Percentiles rank a stretch among this genome's conserved stretches.
phyloP scores from a whole-genome alignment of 306 rosid genomes.

The Rubus parviflorus region DNA sequence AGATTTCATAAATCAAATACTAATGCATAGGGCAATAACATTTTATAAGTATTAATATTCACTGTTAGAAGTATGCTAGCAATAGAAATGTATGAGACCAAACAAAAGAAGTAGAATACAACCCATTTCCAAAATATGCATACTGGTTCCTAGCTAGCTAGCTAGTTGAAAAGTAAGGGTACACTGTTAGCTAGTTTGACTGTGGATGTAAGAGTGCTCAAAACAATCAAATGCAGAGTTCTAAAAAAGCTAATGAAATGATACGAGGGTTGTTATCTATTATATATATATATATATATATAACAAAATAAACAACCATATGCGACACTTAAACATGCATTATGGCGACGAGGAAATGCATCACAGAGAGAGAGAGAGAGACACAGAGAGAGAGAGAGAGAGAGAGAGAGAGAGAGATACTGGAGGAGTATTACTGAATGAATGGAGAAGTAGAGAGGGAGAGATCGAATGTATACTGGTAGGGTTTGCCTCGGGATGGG shows the following conservation, averaged over 20 bases:
- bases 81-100: background rate
- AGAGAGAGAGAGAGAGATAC: conserved; percentile 1
- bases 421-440: background rate
- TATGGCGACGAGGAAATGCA: background rate
- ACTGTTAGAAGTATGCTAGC: background rate
- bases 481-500: conserved; percentile 81
- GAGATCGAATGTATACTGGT: conserved; percentile 55
- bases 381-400: conserved; percentile 2
- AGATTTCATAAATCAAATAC: background rate
- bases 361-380: background rate
- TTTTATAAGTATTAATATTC: background rate
- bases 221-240: background rate
- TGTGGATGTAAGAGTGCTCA: background rate
- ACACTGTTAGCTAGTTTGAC: background rate
- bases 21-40: background rate
- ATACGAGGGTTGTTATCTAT: background rate
- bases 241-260: background rate
- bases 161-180: background rate
- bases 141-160: background rate
- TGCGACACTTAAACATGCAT: background rate
- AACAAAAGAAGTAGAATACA: background rate
- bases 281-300: too few species aligned
- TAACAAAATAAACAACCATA: background rate
- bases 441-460: conserved; percentile 19
- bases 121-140: background rate